Conservation (phyloP, 305 asterid species). For the Striga hermonthica region DNA sequence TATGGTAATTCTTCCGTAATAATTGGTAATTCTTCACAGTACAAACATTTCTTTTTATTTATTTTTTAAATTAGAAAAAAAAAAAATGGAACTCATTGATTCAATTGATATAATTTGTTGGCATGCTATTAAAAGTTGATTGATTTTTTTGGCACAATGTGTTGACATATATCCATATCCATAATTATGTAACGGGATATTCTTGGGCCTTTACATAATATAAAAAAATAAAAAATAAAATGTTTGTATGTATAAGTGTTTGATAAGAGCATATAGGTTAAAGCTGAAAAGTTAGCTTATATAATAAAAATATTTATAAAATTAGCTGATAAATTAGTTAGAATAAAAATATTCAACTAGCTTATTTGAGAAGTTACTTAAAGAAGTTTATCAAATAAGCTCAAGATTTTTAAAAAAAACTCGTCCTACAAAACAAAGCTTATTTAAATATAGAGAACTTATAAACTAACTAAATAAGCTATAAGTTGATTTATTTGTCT, state of each 20-base stretch:
- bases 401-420: no score
- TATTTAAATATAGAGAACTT: no score
- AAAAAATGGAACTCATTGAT: neutral
- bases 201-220: neutral
- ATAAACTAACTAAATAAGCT: no score
- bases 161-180: neutral
- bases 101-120: neutral
- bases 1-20: neutral
- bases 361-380: no score
- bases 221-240: neutral
- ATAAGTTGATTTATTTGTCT: no score
- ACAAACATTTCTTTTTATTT: neutral
- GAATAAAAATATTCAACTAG: no score
- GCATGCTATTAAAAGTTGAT: neutral
- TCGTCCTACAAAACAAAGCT: no score
- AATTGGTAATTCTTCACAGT: no score
- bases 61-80: neutral
- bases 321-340: no score
- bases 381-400: no score
- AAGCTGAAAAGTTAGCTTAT: neutral
- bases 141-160: neutral
- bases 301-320: no score
- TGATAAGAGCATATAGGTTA: neutral
- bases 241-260: neutral
- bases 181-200: neutral